phyloP scores from a whole-genome alignment of 441 rosid species.

The Gossypium gossypioides region DNA sequence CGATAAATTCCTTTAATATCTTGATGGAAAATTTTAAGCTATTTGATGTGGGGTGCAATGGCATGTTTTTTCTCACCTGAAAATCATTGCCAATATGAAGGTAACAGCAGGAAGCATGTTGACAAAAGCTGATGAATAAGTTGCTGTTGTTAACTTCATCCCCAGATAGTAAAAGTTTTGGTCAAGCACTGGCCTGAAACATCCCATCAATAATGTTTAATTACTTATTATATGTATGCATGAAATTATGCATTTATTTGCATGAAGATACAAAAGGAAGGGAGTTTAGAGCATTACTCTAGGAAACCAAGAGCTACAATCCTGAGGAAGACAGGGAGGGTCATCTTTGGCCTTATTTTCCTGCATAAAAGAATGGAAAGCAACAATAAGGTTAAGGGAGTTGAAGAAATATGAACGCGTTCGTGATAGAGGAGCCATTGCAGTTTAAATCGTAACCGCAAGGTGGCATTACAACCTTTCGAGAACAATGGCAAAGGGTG shows the following conservation, averaged over 20 bases:
- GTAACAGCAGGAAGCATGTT: conserved; percentile 82
- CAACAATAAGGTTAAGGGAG: conserved; percentile 1
- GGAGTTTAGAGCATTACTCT: conserved; percentile 44
- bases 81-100: conserved; percentile 67
- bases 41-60: not conserved
- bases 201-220: conserved; percentile 1
- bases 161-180: conserved; percentile 71
- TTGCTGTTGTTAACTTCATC: conserved; percentile 72
- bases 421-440: too few species aligned
- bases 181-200: conserved; percentile 74
- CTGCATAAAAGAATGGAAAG: conserved; percentile 28
- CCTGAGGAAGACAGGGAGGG: conserved; percentile 58
- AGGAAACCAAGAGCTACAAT: conserved; percentile 64
- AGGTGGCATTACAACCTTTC: conserved; percentile 38
- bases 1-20: not conserved
- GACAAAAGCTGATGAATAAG: conserved; percentile 61
- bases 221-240: not conserved
- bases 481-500: conserved; percentile 70
- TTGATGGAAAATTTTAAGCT: not conserved
- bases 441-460: too few species aligned
- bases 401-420: too few species aligned
- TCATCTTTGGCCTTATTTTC: conserved; percentile 85
- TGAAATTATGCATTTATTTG: not conserved
- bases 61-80: conserved; percentile 37
- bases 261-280: too few species aligned